Base-by-base conservation (phyloP, 1,284 basidiomycete genomes). In the Tilletia walkeri region DNA sequence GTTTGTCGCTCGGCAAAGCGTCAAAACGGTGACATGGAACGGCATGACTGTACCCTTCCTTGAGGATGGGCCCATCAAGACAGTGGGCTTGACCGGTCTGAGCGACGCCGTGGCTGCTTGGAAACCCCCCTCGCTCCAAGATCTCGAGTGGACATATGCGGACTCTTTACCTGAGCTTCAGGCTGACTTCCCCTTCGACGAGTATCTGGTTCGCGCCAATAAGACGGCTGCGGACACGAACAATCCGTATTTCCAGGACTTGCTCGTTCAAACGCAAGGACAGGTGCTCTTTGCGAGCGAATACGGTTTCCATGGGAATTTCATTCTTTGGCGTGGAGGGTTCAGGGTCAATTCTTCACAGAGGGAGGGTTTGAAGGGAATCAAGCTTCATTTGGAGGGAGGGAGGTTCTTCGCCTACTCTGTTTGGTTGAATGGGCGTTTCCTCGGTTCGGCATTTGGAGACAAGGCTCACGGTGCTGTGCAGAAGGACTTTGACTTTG, bases 271-370 rank as follows among this genome's bases (percentile, higher is more conserved):
- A 76, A 91, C 91, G 2, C 90, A 75, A 12, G 75, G 73, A 7
- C 45, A 30, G 0, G 84, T 87, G 50, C 85, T 88, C 10, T 88
- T 86, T 66, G 86, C 86, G 0, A 85, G 86, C 63, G 87, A 88
- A 54, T 89, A 88, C 73, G 88, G 87, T 4, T 88, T 85, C 73
- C 88, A 88, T 73, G 87, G 85, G 1, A 88, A 88, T n/a, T 87
- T 87, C 73, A 89, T 92, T 34, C 84, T 93, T 10, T 93, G 91
- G 91, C 87, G 91, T 63, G 92, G 92, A 1, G 89, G 91, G 80
- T 93, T 93, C 82, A 86, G 84, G 16, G 88, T 87, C 75, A 1
- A 73, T 45, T 45, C 41, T 45, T 9, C 41, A 9, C 67, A 70
- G 6, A 6, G 34, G 20, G 45, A 47, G 2, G n/a, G 4, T 2